Conservation (phyloP, 2,329 filamentous ascomycete genomes). For the Xylariaceae sp. region DNA sequence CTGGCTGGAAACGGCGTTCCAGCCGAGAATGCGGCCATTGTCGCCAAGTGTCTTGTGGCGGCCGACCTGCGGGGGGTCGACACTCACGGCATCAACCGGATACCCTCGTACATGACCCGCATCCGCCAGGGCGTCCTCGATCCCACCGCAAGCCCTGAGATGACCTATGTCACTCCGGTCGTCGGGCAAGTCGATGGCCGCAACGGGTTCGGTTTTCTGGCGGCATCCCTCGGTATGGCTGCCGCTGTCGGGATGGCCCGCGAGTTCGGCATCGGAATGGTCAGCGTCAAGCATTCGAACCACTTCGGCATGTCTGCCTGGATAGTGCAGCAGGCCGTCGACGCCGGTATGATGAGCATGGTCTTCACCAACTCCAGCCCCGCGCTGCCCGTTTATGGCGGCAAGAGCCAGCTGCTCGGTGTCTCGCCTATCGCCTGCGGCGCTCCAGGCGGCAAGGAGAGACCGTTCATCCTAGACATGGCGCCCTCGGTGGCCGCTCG, state of each 20-base stretch:
- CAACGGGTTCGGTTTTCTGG: conserved; percentile 71
- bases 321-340: conserved; percentile 69
- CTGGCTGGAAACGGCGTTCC: conserved; percentile 56
- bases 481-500: conserved; percentile 61
- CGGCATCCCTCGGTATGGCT: conserved; percentile 58
- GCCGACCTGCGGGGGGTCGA: conserved; percentile 75
- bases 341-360: conserved; percentile 61
- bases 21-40: conserved; percentile 47
- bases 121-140: conserved; percentile 64
- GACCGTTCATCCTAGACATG: conserved; percentile 70
- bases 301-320: conserved; percentile 81
- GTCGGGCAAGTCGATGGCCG: conserved; percentile 60
- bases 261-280: conserved; percentile 65
- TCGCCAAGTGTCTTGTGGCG: conserved; percentile 62
- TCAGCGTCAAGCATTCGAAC: conserved; percentile 67
- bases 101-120: conserved; percentile 70
- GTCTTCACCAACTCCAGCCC: conserved; percentile 68
- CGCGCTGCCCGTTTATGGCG: conserved; percentile 65
- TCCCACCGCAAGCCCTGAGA: conserved; percentile 47
- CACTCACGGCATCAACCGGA: conserved; percentile 70
- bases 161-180: conserved; percentile 59
- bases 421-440: conserved; percentile 71
- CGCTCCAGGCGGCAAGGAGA: conserved; percentile 52
- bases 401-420: conserved; percentile 60
- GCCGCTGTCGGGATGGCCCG: conserved; percentile 60